Percentiles rank a stretch among this genome's conserved stretches.
phyloP scores from a whole-genome alignment of 768 basidiomycete species.

The Mycena vitilis region DNA sequence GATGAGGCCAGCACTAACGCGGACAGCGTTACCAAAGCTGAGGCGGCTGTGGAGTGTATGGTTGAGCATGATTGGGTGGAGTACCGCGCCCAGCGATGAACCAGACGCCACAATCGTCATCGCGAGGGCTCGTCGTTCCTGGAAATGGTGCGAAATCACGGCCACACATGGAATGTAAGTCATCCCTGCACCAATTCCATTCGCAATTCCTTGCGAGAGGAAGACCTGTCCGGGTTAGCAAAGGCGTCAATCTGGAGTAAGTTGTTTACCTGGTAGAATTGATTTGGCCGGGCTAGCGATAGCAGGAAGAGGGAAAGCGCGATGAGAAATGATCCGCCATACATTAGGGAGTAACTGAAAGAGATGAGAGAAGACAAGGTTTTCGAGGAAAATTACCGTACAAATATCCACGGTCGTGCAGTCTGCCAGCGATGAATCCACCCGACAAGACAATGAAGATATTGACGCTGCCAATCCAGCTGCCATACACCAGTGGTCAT shows the following conservation, averaged over 20 bases:
- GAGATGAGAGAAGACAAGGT: conserved; percentile 2
- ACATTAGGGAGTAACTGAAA: conserved; percentile 56
- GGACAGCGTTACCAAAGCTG: conserved; percentile 54
- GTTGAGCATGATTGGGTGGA: conserved; percentile 61
- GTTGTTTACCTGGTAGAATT: conserved; percentile 48
- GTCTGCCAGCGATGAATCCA: conserved; percentile 58
- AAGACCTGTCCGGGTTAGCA: conserved; percentile 48
- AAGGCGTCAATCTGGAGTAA: background rate
- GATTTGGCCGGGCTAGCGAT: conserved; percentile 47
- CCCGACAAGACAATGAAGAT: conserved; percentile 57
- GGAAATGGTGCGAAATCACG: conserved; percentile 60
- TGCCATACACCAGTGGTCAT: conserved; percentile 24
- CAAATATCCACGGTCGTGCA: conserved; percentile 68
- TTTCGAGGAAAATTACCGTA: conserved; percentile 37
- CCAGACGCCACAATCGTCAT: conserved; percentile 57
- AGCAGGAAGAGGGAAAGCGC: conserved; percentile 59
- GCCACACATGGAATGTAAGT: conserved; percentile 63
- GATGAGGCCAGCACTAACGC: conserved; percentile 52
- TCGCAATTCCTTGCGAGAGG: conserved; percentile 58
- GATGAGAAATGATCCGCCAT: conserved; percentile 58
- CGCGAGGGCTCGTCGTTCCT: conserved; percentile 50
- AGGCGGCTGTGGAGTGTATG: conserved; percentile 46
- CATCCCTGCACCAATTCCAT: conserved; percentile 64
- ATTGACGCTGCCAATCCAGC: conserved; percentile 62
- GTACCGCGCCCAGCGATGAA: conserved; percentile 54